A percentile compares a stretch with the other conserved stretches of the same genome.
Evolutionary conservation across 352 stramenopile genomes (phyloP).

Genomic region (Phytophthora melonis): DNA sequence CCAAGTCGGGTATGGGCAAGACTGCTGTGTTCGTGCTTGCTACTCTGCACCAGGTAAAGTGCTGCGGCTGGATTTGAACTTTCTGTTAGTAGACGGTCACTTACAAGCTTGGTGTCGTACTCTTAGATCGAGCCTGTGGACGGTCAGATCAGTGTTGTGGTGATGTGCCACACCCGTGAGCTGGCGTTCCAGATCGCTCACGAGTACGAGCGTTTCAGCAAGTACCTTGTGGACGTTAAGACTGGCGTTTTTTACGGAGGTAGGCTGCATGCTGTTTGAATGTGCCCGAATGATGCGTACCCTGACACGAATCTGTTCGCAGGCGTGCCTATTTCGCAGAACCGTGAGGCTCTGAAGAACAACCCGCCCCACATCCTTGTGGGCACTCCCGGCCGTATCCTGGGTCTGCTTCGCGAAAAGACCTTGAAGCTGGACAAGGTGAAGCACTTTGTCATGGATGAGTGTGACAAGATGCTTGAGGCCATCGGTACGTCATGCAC

Average conservation of each 20-base stretch:
- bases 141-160: conserved; percentile 96
- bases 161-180: conserved; percentile 99
- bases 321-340: conserved; percentile 95
- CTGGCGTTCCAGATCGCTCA: conserved; percentile 99
- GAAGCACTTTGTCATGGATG: conserved; percentile 99
- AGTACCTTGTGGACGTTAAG: conserved; percentile 98
- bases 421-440: conserved; percentile 98
- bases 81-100: background rate
- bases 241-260: conserved; percentile 97
- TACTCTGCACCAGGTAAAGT: conserved; percentile 97
- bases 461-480: conserved; percentile 99
- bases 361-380: conserved; percentile 97
- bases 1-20: conserved; percentile 99
- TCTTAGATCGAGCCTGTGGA: conserved; percentile 89
- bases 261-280: conserved; percentile 17
- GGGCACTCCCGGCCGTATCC: conserved; percentile 97
- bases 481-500: conserved; percentile 83
- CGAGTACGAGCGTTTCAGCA: conserved; percentile 99
- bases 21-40: conserved; percentile 99
- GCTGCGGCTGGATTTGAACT: background rate
- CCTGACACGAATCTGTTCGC: conserved; percentile 19
- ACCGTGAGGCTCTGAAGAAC: conserved; percentile 98
- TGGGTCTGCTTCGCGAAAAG: conserved; percentile 93
- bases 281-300: background rate
- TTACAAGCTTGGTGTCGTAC: conserved; percentile 6